Evolutionary conservation across 441 rosid species (phyloP), one percentile per base, ranked within the genome.

Genomic region (Euphorbia schlechtendalii): DNA sequence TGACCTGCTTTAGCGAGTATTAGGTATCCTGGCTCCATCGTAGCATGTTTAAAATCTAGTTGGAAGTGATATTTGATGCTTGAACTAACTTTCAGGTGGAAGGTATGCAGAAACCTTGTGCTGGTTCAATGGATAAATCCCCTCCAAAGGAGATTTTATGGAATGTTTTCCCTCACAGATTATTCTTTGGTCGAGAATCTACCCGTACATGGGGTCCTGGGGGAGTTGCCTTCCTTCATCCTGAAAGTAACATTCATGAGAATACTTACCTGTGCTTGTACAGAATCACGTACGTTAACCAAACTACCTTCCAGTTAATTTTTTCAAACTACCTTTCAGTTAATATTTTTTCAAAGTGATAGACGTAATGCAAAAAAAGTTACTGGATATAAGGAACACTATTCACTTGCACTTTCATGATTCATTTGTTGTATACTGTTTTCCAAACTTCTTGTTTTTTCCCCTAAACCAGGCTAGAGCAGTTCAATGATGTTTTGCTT

Each of bases 191-290:
- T 59, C 83, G 59, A 22, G 84, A 89, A 32, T 87, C 80, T 64
- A 61, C 86, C 13, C 57, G 0, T 38, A 72, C 79, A 36, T 91
- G 98, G 98, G 97, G 96, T 68, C 77, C 72, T 30, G 99, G 99
- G 73, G 96, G 98, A 55, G 92, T 71, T 81, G 96, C 98, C 77
- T 94, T 91, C 68, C 76, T 80, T 71, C 81, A 85, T 55, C 98
- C 98, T 17, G 69, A 70, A 76, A 54, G 80, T 70, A 69, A 65
- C 66, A 38, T 4, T 70, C 69, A 69, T 68, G 81, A 86, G 28
- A 79, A 74, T 76, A 63, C 86, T 56, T 71, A 80, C 78, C 22
- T 86, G 80, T 81, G 92, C 78, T 69, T 89, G 61, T 86, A 94
- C 71, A 86, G 80, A 75, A 89, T 94, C 61, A 94, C 98, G 96